These are phyloP conservation scores for Yarrowia yakushimensis DNA, from an alignment of 805 yeast genomes.

Conservation along the genomic window DNA sequence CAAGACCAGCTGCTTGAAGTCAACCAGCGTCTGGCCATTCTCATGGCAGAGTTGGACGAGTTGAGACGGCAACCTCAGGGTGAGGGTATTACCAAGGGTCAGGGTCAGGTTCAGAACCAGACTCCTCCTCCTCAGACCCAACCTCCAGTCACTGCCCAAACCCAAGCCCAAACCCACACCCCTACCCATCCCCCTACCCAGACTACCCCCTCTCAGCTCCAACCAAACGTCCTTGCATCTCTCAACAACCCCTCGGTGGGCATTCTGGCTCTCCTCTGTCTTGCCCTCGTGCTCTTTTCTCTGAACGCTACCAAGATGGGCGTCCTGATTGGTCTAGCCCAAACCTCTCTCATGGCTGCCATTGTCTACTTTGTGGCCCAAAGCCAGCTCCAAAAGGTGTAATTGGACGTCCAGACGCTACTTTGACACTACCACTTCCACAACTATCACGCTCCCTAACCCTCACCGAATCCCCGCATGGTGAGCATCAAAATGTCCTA, in stretches of 20 bases:
- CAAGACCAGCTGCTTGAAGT: neutral
- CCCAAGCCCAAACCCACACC: neutral
- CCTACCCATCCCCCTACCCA: neutral
- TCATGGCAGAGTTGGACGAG: conserved; percentile 7
- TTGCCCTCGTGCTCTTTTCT: neutral
- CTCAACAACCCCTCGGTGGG: neutral
- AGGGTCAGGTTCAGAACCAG: neutral
- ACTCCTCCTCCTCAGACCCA: neutral
- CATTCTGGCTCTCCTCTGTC: neutral
- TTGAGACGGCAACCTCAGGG: neutral
- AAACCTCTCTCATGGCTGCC: neutral
- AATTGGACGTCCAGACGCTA: no score
- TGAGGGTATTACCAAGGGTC: neutral
- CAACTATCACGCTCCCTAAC: neutral
- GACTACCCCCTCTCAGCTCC: neutral
- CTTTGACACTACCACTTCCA: neutral
- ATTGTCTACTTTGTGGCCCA: conserved; percentile 7
- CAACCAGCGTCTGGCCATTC: conserved; percentile 1
- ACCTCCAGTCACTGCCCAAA: neutral
- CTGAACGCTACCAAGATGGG: conserved; percentile 17
- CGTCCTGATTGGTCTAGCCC: neutral
- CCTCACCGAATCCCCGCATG: neutral
- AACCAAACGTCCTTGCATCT: neutral
- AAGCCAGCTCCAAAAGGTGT: neutral
- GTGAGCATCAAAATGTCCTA: neutral